Base-by-base conservation (phyloP, 1,139 yeast species). In the Martiniozyma asiatica region DNA sequence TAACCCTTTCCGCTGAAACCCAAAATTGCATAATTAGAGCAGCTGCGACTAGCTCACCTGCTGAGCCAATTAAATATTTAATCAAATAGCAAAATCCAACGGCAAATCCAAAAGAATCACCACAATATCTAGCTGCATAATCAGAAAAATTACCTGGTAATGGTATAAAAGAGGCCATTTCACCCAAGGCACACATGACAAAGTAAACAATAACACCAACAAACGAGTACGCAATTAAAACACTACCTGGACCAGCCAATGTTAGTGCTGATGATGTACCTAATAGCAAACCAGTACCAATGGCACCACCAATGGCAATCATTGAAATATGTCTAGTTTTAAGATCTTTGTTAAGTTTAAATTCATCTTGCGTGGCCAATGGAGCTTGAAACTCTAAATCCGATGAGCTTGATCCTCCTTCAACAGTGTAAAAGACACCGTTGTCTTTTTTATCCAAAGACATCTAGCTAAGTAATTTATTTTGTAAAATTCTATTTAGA, bases 101-200 rank as follows among this genome's bases (percentile, higher is more conserved):
- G 3, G 84, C 84, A 52, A 75, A 76, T 2, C 85, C 87, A 30
- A 77, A 60, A 5, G 82, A 69, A 21, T 74, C 76, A 43, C 75
- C 84, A 35, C 69, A 72, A 44, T 73, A 77, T 38, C 85, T 60
- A 31, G 70, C 63, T 35, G 79, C 71, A 48, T 75, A 77, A 42
- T 79, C 76, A 19, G 82, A 71, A 51, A 75, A 76, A 20, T 84
- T 84, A 47, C 73, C 78, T n/a, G 70, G 63, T 43, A 76, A 58
- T 14, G 85, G 85, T 33, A 64, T 65, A 37, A 59, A 63, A 11
- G 84, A 63, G n/a, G 84, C 80, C 59, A 78, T 71, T 54, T 77
- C 89, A 28, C 87, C 85, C 31, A 78, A 59, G 11, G 74, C 75
- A 40, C 73, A 60, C 80, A 77, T 73, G 27, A 75, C 80, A 59